Base-by-base conservation (phyloP, 192 early-diverging fungal genomes). In the Rhizophagus prolifer region DNA sequence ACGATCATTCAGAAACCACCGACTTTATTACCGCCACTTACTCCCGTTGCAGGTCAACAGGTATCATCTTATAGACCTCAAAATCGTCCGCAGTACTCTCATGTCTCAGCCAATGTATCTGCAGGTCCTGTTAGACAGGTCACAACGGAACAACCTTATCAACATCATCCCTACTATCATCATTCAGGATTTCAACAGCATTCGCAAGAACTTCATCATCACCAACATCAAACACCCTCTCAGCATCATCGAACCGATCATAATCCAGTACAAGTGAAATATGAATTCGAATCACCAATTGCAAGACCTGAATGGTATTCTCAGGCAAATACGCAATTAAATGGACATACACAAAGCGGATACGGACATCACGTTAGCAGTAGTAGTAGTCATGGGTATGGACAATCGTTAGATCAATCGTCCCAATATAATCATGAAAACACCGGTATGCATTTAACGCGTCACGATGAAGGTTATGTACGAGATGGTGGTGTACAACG, bases 1-100 rank as follows among this genome's bases (percentile, higher is more conserved):
- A 70, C 41, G 44, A 70, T 50, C 68, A 70, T 26, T 23, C 68
- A 5, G 38, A 70, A 70, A 47, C 41, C 50, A 4, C 68, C 68
- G 16, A 10, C 34, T 70, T 36, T 30, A 4, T 60, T 58, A 36
- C 54, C 72, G 14, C 59, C 72, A 34, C 34, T 74, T 41, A 59
- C 30, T 41, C 21, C 70, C 30, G 50, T 41, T 74, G 72, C 72
- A 38, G 34, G 44, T 61, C 59, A 74, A 46, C 54, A 61, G 31
- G 34, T 61, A 23, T 3, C 58, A 36, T 61, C 30, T 31, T 74
- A 41, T 8, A 38, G 44, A 14, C 12, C 28, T 58, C 72, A 19
- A 14, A 3, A 14, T 58, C 72, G 38, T 34, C 58, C 34, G 16
- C 72, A 60, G 4, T 44, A 23, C 10, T 6, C 65, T 21, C 12